These are phyloP conservation scores for Tolypocladium guangdongense DNA, from an alignment of 2,329 filamentous ascomycete genomes.

Conservation along the genomic window DNA sequence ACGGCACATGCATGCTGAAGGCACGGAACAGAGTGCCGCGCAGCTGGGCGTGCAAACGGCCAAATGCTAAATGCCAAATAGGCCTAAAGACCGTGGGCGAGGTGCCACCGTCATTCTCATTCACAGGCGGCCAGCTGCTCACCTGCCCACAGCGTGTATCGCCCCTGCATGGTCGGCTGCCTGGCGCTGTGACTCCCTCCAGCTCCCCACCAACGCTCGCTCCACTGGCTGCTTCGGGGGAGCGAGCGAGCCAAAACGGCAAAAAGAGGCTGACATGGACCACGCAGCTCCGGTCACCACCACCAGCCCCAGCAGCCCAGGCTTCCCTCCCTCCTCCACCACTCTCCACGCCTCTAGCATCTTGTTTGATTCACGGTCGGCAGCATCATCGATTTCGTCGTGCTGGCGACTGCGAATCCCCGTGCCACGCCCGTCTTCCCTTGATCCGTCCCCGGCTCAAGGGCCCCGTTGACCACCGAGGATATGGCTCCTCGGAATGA, in stretches of 20 bases:
- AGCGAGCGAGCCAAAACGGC: not conserved
- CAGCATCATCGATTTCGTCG: conserved; percentile 9
- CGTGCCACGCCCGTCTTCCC: not conserved
- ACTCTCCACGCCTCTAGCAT: conserved; percentile 8
- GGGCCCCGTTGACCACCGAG: conserved; percentile 5
- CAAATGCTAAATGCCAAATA: no score
- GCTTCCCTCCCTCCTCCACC: conserved; percentile 13
- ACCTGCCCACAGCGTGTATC: not conserved
- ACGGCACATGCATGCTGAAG: no score
- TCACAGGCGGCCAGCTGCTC: not conserved
- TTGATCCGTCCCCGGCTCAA: not conserved
- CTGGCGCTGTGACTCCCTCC: not conserved
- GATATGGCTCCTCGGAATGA: conserved; percentile 52
- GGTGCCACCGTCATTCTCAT: not conserved
- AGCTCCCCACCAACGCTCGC: not conserved
- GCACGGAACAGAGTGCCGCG: no score
- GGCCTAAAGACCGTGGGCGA: not conserved
- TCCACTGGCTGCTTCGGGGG: no score
- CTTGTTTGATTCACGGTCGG: conserved; percentile 15
- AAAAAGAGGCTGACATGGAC: conserved; percentile 1
- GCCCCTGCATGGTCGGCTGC: not conserved
- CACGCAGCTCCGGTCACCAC: not conserved
- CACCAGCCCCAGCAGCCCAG: not conserved
- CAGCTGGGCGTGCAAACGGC: no score
- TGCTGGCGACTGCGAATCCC: conserved; percentile 1